phyloP scores from a whole-genome alignment of 1,284 basidiomycete genomes.

The Boletus hoseneyae region DNA sequence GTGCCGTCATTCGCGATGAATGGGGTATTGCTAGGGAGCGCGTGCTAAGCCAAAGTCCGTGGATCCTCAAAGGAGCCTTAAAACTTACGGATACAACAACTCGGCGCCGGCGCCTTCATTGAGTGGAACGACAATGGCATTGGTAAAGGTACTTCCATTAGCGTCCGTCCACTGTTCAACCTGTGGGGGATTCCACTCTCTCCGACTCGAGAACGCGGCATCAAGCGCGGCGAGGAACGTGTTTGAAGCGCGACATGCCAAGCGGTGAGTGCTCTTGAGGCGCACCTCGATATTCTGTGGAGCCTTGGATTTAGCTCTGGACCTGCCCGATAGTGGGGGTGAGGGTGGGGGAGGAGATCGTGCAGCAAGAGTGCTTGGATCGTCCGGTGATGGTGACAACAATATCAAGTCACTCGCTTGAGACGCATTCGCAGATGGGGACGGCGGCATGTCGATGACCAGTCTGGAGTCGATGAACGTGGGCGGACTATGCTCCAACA shows the following conservation, averaged over 20 bases:
- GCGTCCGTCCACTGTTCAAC: conserved; percentile 20
- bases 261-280: conserved; percentile 19
- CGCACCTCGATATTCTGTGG: conserved; percentile 13
- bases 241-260: conserved; percentile 17
- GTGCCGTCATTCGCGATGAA: conserved; percentile 55
- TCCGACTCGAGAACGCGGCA: conserved; percentile 1
- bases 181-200: conserved; percentile 9
- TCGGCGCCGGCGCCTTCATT: conserved; percentile 37
- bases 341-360: not conserved
- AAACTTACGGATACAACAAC: conserved; percentile 56
- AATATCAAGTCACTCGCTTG: conserved; percentile 13
- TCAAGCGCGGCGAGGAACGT: conserved; percentile 3
- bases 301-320: conserved; percentile 12
- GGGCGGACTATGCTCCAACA: conserved; percentile 58
- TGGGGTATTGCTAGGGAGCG: conserved; percentile 44
- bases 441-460: conserved; percentile 41
- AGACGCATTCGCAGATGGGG: not conserved
- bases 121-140: conserved; percentile 40
- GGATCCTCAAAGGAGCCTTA: not conserved
- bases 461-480: conserved; percentile 58
- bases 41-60: not conserved
- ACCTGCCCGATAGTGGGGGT: not conserved
- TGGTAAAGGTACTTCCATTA: conserved; percentile 7
- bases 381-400: conserved; percentile 4
- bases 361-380: not conserved